Evolutionary conservation across 345 rosid species (phyloP).

Genomic region (Lepidium sativum): DNA sequence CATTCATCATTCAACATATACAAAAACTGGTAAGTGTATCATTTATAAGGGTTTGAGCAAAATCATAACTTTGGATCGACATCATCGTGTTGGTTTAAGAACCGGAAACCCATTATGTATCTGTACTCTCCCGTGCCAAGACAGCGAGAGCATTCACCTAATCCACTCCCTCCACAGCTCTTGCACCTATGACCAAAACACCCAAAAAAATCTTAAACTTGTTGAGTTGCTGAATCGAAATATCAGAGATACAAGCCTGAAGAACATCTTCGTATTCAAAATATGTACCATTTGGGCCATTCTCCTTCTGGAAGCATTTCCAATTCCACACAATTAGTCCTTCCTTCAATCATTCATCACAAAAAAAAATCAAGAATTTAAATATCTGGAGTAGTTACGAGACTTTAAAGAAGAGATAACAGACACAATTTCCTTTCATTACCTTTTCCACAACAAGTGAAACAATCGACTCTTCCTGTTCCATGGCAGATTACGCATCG

Average conservation of each 20-base stretch:
- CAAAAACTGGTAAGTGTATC: background rate
- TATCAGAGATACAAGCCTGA: background rate
- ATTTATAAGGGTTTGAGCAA: background rate
- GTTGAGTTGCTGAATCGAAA: background rate
- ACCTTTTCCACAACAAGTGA: conserved; percentile 63
- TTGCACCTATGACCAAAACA: conserved; percentile 44
- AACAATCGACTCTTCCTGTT: conserved; percentile 58
- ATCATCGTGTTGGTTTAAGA: conserved; percentile 33
- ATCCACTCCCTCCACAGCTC: conserved; percentile 77
- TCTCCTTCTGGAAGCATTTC: conserved; percentile 71
- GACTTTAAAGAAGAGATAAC: background rate
- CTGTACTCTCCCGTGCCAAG: conserved; percentile 68
- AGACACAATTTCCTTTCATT: background rate
- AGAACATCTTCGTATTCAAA: background rate
- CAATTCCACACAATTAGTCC: conserved; percentile 44
- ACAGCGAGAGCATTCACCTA: conserved; percentile 61
- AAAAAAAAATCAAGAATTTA: no score
- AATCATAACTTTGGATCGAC: background rate
- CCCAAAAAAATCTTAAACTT: background rate
- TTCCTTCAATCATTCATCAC: no score
- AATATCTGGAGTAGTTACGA: background rate
- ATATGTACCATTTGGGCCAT: conserved; percentile 74
- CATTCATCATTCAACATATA: background rate
- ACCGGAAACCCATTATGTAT: conserved; percentile 52
- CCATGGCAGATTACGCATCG: conserved; percentile 65